Evolutionary conservation across 305 asterid species (phyloP).

Genomic region (Fraxinus xanthoxyloides): DNA sequence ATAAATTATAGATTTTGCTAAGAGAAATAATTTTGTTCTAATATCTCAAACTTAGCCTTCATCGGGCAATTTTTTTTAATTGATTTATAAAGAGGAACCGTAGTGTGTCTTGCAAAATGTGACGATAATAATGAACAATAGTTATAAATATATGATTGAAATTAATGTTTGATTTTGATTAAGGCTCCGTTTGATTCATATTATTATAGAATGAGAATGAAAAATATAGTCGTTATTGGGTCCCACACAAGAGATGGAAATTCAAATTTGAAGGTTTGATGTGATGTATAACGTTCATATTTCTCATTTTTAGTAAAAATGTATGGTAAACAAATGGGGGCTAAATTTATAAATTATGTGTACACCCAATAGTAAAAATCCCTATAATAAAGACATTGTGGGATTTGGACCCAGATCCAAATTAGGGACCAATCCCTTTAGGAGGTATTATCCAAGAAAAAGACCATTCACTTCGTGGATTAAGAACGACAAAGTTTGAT

Average conservation of each 20-base stretch:
- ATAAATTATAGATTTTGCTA: background rate
- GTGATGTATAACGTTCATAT: no score
- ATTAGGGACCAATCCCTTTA: background rate
- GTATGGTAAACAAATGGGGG: no score
- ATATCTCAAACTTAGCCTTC: background rate
- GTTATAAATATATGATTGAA: background rate
- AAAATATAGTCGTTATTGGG: no score
- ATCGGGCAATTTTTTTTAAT: background rate
- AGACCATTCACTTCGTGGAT: background rate
- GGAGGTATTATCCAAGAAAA: background rate
- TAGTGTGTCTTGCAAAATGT: background rate
- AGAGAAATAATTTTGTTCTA: background rate
- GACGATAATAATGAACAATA: background rate
- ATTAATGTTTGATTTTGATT: background rate
- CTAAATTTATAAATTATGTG: background rate
- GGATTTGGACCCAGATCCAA: constrained; percentile 1
- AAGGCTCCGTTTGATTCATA: no score
- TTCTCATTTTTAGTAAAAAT: no score
- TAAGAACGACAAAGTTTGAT: background rate
- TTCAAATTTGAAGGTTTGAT: no score
- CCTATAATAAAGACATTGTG: background rate
- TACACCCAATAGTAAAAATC: background rate
- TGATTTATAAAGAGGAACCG: background rate
- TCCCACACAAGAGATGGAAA: no score
- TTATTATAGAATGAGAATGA: no score